Base-by-base conservation (phyloP, 345 rosid species). In the Salix viminalis region DNA sequence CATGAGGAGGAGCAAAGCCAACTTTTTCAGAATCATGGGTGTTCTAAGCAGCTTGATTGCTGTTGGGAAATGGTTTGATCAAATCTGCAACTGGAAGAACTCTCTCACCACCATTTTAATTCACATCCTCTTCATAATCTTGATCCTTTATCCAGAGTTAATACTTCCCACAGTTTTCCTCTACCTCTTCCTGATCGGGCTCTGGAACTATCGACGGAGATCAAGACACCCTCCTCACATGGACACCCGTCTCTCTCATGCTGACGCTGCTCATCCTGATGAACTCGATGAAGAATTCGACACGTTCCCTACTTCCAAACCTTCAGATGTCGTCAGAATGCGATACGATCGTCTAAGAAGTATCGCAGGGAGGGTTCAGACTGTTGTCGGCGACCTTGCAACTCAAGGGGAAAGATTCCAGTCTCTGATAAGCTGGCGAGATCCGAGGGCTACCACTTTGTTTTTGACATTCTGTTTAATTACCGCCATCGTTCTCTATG, bases 1-100 rank as follows among this genome's bases (percentile, higher is more conserved):
- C 75, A 81, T 81, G 84, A 81, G 84, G 66, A 73, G 80, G 58
- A 81, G 84, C 80, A 81, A 81, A 30, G 84, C 84, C 8, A 81
- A 81, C 48, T 81, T 81, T 50, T 81, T 81, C 75, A 73, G 84
- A 69, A 81, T 81, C 9, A 81, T 77, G 84, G 58, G 26, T 11
- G 84, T 81, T 41, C 71, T 81, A 13, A 62, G 75, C 15, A 62
- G 78, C 15, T 7, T 81, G 62, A 77, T 81, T 4, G 75, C 84
- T 26, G 78, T 77, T 5, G 84, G 84, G 14, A 81, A 69, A 77
- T 81, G 84, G 84, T 81, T 81, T 69, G 84, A 81, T 54, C 77
- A 76, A 18, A 81, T 81, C 32, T 81, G 84, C 80, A 61, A 81
- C 36, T 81, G 84, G 84, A 81, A 73, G 72, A 81, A 81, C 66